These are phyloP conservation scores for Setaria italica DNA, from an alignment of 202 grass and related monocot genomes.

Conservation along the genomic window DNA sequence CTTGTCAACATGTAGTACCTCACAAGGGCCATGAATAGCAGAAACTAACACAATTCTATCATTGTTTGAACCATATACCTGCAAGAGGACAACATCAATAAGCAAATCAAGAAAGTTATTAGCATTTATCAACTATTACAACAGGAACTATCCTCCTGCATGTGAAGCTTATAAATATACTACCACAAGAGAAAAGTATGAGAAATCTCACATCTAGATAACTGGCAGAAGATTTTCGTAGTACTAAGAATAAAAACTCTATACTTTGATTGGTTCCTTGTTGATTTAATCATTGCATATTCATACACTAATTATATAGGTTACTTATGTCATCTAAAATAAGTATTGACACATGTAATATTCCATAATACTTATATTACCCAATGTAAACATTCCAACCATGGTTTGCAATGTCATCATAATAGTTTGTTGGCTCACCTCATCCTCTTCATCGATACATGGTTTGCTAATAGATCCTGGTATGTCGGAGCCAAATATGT, in stretches of 20 bases:
- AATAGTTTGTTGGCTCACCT: slow-evolving; percentile 50
- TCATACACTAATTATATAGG: background rate
- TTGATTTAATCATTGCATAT: slow-evolving; percentile 25
- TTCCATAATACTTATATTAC: background rate
- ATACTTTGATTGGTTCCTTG: slow-evolving; percentile 21
- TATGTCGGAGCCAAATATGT: slow-evolving; percentile 38
- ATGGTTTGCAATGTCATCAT: background rate
- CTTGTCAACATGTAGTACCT: slow-evolving; percentile 47
- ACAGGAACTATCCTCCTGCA: background rate
- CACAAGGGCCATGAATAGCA: slow-evolving; percentile 60
- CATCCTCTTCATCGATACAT: slow-evolving; percentile 44
- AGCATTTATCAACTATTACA: background rate
- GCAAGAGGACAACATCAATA: slow-evolving; percentile 25
- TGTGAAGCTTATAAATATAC: slow-evolving; percentile 16
- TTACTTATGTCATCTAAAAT: slow-evolving; percentile 1
- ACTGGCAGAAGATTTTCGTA: slow-evolving; percentile 7
- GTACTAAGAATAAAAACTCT: slow-evolving; percentile 2
- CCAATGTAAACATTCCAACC: slow-evolving; percentile 12
- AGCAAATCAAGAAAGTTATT: slow-evolving; percentile 2
- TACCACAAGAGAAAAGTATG: slow-evolving; percentile 15
- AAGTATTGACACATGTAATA: slow-evolving; percentile 17
- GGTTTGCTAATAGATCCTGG: slow-evolving; percentile 48
- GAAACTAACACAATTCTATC: slow-evolving; percentile 47
- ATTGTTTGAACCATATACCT: slow-evolving; percentile 58
- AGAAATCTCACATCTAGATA: slow-evolving; percentile 14